Evolutionary conservation across 2,329 filamentous ascomycete species (phyloP).

Genomic region (Calycina marina): DNA sequence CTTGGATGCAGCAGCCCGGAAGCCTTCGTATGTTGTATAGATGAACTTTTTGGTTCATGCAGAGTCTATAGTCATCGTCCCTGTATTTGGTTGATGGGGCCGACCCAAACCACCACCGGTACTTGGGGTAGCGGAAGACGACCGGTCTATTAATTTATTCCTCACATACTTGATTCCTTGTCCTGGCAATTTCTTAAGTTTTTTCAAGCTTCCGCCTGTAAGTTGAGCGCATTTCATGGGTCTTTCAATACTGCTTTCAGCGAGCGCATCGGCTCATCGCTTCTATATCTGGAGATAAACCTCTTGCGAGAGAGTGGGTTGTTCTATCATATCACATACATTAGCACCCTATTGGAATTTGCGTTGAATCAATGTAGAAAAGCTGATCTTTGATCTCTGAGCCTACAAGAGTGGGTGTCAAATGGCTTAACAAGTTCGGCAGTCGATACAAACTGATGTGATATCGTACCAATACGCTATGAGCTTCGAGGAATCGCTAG

Average conservation of each 20-base stretch:
- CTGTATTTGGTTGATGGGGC: neutral
- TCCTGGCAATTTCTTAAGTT: slow-evolving; percentile 8
- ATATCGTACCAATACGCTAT: slow-evolving; percentile 8
- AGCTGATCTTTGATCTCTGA: slow-evolving; percentile 11
- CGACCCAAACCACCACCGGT: slow-evolving; percentile 1
- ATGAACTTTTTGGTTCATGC: slow-evolving; percentile 2
- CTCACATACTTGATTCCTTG: slow-evolving; percentile 3
- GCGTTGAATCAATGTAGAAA: slow-evolving; percentile 7
- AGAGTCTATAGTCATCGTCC: neutral
- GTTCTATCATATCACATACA: slow-evolving; percentile 9
- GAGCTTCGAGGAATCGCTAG: slow-evolving; percentile 7
- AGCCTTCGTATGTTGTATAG: slow-evolving; percentile 4
- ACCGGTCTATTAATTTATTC: slow-evolving; percentile 6
- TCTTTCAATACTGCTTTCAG: slow-evolving; percentile 9
- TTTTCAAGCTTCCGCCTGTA: slow-evolving; percentile 9
- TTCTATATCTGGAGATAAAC: slow-evolving; percentile 8
- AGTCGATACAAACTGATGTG: slow-evolving; percentile 8
- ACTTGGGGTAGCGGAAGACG: slow-evolving; percentile 5
- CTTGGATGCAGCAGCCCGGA: slow-evolving; percentile 1
- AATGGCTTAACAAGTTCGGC: slow-evolving; percentile 8
- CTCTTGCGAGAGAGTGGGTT: slow-evolving; percentile 6
- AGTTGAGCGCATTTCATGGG: slow-evolving; percentile 9
- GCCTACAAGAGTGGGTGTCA: slow-evolving; percentile 7
- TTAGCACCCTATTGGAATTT: slow-evolving; percentile 10
- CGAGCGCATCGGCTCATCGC: slow-evolving; percentile 8